These are phyloP conservation scores for Sporothrix schenckii DNA, from an alignment of 2,329 filamentous ascomycete genomes.

Conservation along the genomic window DNA sequence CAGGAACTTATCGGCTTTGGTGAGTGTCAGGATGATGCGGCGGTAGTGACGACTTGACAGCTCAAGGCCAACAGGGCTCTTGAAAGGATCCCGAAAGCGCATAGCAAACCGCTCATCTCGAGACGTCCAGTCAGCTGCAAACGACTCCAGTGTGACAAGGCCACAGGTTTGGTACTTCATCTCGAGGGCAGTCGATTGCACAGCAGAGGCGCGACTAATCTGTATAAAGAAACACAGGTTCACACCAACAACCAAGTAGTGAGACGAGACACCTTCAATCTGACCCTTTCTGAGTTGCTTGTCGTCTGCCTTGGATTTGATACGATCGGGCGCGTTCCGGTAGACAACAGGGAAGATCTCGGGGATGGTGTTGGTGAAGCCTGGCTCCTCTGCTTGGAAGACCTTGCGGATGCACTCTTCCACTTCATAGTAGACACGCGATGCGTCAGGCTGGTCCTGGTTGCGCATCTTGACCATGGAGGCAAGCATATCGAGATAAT, in stretches of 20 bases:
- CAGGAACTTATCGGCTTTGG: conserved; percentile 57
- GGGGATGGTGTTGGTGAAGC: conserved; percentile 42
- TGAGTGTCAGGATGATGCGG: conserved; percentile 57
- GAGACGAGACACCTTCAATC: conserved; percentile 56
- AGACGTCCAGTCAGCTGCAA: conserved; percentile 54
- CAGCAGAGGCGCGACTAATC: conserved; percentile 50
- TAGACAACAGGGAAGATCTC: conserved; percentile 59
- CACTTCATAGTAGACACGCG: conserved; percentile 52
- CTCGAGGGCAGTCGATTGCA: conserved; percentile 51
- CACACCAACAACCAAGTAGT: conserved; percentile 58
- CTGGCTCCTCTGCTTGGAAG: conserved; percentile 51
- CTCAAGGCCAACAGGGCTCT: conserved; percentile 43
- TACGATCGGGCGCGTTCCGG: conserved; percentile 47
- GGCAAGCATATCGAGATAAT: conserved; percentile 52
- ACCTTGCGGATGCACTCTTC: conserved; percentile 52
- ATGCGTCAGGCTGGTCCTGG: conserved; percentile 43
- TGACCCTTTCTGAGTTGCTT: conserved; percentile 48
- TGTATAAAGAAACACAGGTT: conserved; percentile 58
- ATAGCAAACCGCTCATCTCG: conserved; percentile 61
- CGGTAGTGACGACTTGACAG: conserved; percentile 59
- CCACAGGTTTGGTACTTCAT: conserved; percentile 56
- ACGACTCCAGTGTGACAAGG: conserved; percentile 55
- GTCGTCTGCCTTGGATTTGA: conserved; percentile 46
- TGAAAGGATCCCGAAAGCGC: conserved; percentile 53
- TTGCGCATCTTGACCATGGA: conserved; percentile 45